These are phyloP conservation scores for Ophiognomonia clavigignenti-juglandacearum DNA, from an alignment of 2,329 filamentous ascomycete species.

Conservation along the genomic window DNA sequence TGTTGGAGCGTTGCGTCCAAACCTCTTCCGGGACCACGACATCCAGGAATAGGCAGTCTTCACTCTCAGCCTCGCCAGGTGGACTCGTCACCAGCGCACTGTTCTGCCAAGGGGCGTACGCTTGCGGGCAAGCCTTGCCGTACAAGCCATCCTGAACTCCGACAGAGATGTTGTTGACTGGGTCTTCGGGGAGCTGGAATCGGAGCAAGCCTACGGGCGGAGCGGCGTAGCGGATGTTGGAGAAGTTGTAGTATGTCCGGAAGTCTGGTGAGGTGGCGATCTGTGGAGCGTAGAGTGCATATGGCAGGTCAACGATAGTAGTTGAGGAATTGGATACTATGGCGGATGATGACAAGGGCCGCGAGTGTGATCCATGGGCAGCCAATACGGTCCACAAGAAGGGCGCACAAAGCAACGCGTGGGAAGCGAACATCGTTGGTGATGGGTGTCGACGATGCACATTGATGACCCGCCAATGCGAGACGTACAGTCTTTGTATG, in stretches of 20 bases:
- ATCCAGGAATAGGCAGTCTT: conserved; percentile 38
- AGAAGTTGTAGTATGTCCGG: conserved; percentile 20
- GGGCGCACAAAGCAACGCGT: background rate
- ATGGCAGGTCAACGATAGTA: conserved; percentile 3
- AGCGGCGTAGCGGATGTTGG: conserved; percentile 21
- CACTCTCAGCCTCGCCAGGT: conserved; percentile 15
- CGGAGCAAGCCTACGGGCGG: conserved; percentile 18
- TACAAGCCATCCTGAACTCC: conserved; percentile 15
- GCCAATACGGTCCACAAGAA: background rate
- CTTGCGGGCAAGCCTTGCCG: conserved; percentile 16
- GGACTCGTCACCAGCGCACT: background rate
- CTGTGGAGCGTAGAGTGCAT: conserved; percentile 6
- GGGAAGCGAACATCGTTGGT: background rate
- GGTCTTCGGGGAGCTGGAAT: conserved; percentile 18
- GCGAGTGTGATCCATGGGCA: background rate
- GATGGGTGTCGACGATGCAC: too few relatives aligned
- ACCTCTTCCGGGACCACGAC: conserved; percentile 32
- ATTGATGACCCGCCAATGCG: too few relatives aligned
- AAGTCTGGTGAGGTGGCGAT: conserved; percentile 1
- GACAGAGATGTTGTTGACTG: conserved; percentile 1
- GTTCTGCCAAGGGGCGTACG: conserved; percentile 7
- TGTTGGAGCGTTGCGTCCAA: conserved; percentile 15
- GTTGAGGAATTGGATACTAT: background rate
- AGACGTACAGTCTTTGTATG: too few relatives aligned
- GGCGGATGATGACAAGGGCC: background rate